Evolutionary conservation across 306 rosid genomes (phyloP).

Genomic region (Medicago ruthenica): DNA sequence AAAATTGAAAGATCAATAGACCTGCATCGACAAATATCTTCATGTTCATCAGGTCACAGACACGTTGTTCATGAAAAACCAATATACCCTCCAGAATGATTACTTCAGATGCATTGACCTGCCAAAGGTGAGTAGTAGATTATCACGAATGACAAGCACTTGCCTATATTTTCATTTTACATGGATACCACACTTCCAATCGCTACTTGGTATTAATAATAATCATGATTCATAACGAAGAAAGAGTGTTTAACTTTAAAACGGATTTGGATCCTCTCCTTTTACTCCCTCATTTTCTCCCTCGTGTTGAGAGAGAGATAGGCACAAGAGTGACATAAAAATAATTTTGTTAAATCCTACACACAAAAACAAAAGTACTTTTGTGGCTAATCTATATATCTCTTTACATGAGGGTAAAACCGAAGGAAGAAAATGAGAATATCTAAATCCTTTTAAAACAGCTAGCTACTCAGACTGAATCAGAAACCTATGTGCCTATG

Average conservation of each 20-base stretch:
- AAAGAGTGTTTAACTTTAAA: conserved; percentile 16
- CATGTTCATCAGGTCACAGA: conserved; percentile 86
- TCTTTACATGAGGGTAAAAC: too few relatives aligned
- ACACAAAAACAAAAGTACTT: too few relatives aligned
- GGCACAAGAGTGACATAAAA: too few relatives aligned
- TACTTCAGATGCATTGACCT: conserved; percentile 96
- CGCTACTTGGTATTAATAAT: conserved; percentile 23
- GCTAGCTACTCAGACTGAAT: too few relatives aligned
- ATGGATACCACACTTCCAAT: conserved; percentile 7
- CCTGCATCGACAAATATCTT: conserved; percentile 97
- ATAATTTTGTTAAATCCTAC: too few relatives aligned
- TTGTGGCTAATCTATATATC: too few relatives aligned
- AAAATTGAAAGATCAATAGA: conserved; percentile 42
- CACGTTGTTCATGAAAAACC: conserved; percentile 91
- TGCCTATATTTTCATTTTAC: conserved; percentile 12
- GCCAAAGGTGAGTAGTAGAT: conserved; percentile 34
- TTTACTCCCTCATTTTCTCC: too few relatives aligned
- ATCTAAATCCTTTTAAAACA: too few relatives aligned
- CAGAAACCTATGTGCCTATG: not conserved
- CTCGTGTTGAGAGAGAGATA: too few relatives aligned
- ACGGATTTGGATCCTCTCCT: too few relatives aligned
- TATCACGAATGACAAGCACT: conserved; percentile 1
- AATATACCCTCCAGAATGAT: conserved; percentile 91
- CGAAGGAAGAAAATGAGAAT: too few relatives aligned
- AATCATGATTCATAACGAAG: conserved; percentile 1